Percentiles rank a stretch among this genome's conserved stretches.
Evolutionary conservation across 495 filamentous ascomycete species (phyloP).

Genomic region (Aspergillus indologenus): DNA sequence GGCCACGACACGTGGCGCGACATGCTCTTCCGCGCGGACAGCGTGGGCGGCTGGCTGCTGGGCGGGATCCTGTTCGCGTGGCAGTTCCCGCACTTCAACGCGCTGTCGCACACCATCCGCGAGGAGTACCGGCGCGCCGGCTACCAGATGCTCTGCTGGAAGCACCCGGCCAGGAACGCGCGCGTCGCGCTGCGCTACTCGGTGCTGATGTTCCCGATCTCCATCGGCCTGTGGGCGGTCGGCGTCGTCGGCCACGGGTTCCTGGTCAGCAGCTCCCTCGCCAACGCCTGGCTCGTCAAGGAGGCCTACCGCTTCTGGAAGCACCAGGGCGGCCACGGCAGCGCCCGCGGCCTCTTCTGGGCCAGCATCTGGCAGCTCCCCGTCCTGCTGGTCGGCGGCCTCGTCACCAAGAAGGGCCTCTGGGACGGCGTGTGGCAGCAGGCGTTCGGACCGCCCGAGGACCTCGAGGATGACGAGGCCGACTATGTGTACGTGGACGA

Average conservation of each 20-base stretch:
- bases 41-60: constrained; percentile 84
- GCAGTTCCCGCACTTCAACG: constrained; percentile 99
- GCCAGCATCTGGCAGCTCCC: constrained; percentile 97
- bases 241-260: constrained; percentile 89
- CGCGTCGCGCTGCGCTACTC: constrained; percentile 86
- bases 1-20: constrained; percentile 71
- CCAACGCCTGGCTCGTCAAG: constrained; percentile 82
- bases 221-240: constrained; percentile 71
- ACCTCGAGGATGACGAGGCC: constrained; percentile 40
- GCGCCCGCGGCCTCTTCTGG: constrained; percentile 88
- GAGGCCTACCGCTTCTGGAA: constrained; percentile 83
- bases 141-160: constrained; percentile 88
- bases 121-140: constrained; percentile 88
- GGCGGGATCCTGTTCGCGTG: constrained; percentile 85
- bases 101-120: constrained; percentile 78
- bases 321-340: constrained; percentile 72
- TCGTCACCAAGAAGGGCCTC: constrained; percentile 91
- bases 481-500: constrained; percentile 42
- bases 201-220: constrained; percentile 84
- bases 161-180: constrained; percentile 76
- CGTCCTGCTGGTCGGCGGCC: constrained; percentile 82
- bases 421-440: constrained; percentile 81
- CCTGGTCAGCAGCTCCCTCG: constrained; percentile 70
- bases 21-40: constrained; percentile 66
- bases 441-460: constrained; percentile 51